Base-by-base conservation (phyloP, 176 grass and related monocot species). In the barley (Hordeum vulgare) region DNA sequence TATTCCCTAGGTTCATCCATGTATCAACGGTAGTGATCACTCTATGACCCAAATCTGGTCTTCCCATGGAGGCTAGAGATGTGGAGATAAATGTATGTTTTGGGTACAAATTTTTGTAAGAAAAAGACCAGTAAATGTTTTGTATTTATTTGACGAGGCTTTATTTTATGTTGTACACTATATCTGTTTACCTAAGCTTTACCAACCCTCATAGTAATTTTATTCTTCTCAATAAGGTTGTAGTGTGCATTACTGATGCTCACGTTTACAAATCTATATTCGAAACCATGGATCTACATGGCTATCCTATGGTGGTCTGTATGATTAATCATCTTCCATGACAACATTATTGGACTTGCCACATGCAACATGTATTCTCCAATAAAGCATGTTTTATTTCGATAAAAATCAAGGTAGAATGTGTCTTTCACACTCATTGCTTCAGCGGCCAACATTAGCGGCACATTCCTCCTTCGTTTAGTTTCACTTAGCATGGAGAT, bases 261-360 rank as follows among this genome's bases (percentile, higher is more conserved):
- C 10, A 83, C 61, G 53, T 88, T 74, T 20, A 84, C 74, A 53
- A 84, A 26, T 42, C 76, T 74, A 65, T 34, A 20, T 20, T 71
- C 80, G 6, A 88, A 75, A 10, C 57, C 28, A 4, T 40, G 71
- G 18, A 89, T 84, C 20, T 84, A 53, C 1, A 69, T 42, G 58
- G 75, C 75, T 17, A 84, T 74, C 0, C 29, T 65, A 17, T 37
- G 65, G 17, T 75, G 81, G 4, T 37, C 26, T 12, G 29, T 33
- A 3, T 84, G 70, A 61, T 69, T 79, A 0, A 33, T 5, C 31
- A 80, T 4, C 37, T 47, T 44, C 1, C 11, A 61, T 1, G 6
- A 20, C 3, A 83, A 9, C 10, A n/a, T n/a, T n/a, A 66, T 54
- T 65, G 71, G 33, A 27, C 42, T 41, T 5, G 79, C 20, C 0